Evolutionary conservation across 179 eudicot genomes (phyloP).

Genomic region (Drosera spatulata): DNA sequence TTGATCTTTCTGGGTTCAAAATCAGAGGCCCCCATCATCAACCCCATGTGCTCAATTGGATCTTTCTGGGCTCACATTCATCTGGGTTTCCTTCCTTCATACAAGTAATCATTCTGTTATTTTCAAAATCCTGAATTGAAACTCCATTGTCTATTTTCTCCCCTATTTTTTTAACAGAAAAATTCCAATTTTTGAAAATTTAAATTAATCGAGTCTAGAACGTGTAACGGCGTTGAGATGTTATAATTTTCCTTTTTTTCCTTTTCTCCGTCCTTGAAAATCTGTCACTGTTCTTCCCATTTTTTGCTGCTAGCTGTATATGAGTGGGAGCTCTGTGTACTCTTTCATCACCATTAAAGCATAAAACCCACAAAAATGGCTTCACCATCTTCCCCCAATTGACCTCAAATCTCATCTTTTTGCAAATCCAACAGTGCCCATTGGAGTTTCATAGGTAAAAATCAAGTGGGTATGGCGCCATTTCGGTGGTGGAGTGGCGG

Average conservation of each 20-base stretch:
- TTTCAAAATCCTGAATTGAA: background rate
- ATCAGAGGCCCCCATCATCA: background rate
- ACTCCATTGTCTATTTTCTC: background rate
- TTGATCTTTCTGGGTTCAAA: background rate
- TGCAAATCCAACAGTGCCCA: background rate
- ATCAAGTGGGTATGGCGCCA: background rate
- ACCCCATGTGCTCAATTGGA: background rate
- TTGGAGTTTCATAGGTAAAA: background rate
- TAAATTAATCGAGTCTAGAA: background rate
- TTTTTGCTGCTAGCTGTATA: slow-evolving; percentile 13
- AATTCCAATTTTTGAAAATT: background rate
- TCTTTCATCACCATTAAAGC: background rate
- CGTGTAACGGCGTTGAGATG: slow-evolving; percentile 65
- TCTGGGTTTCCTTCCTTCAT: background rate
- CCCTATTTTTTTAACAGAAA: background rate
- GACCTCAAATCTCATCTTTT: slow-evolving; percentile 1
- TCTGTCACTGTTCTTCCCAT: background rate
- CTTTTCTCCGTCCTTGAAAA: background rate
- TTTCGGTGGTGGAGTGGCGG: slow-evolving; percentile 41
- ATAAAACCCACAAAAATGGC: background rate
- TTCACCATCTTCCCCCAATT: slow-evolving; percentile 2
- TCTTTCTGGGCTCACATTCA: background rate
- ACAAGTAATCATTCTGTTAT: background rate
- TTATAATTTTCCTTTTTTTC: slow-evolving; percentile 13
- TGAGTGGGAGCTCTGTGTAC: background rate